These are phyloP conservation scores for Quercus robur DNA, from an alignment of 306 rosid species.

Conservation along the genomic window DNA sequence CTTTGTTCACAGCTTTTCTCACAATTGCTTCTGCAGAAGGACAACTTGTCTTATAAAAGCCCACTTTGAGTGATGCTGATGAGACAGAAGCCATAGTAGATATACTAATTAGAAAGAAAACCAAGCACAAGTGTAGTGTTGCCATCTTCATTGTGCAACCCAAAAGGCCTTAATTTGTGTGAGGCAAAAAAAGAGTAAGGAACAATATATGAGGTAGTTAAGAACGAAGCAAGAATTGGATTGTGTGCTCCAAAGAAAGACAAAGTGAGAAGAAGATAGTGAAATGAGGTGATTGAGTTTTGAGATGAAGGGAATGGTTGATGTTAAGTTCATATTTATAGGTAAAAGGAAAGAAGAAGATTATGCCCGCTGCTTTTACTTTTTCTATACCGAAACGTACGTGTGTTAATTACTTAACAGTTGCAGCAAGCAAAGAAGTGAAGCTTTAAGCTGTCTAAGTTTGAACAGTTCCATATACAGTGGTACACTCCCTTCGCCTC, in stretches of 20 bases:
- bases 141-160: not conserved
- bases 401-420: not conserved
- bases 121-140: not conserved
- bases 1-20: slow-evolving; percentile 26
- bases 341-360: not conserved
- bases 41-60: slow-evolving; percentile 25
- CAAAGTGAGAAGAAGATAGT: not conserved
- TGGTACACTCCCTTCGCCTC: too few relatives aligned
- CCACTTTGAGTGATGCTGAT: slow-evolving; percentile 19
- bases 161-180: not conserved
- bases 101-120: slow-evolving; percentile 3
- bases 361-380: not conserved
- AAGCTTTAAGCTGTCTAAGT: not conserved
- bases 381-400: not conserved
- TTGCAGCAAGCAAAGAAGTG: not conserved
- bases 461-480: not conserved
- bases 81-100: not conserved
- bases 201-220: not conserved
- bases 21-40: slow-evolving; percentile 31
- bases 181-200: too few relatives aligned
- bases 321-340: not conserved
- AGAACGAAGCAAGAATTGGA: not conserved
- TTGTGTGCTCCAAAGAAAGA: too few relatives aligned
- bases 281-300: not conserved
- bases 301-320: not conserved